Base-by-base conservation (phyloP, 345 rosid species). In the Mangifera indica region DNA sequence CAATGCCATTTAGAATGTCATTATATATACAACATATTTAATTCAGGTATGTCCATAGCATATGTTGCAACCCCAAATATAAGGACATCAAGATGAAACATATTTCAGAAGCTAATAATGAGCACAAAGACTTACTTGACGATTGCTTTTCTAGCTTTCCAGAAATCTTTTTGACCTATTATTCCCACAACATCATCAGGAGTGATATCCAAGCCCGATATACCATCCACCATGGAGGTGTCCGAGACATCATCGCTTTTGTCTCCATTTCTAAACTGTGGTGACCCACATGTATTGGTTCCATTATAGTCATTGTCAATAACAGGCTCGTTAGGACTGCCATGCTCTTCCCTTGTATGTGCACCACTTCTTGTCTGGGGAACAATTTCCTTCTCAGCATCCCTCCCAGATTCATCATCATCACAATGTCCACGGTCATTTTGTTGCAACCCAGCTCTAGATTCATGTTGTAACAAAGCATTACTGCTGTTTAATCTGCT, bases 111-210 rank as follows among this genome's bases (percentile, higher is more conserved):
- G 8, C 51, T 20, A 65, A 51, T 34, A 44, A 7, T 66, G 22
- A 58, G 72, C 45, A 49, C 5, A 14, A 15, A 66, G 10, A 76
- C 98, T 88, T 93, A 93, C 98, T 87, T 90, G 85, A 75, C 89
- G 82, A 93, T 91, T 10, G 87, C 87, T 81, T 78, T 87, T 81
- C 98, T 87, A 22, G 98, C 98, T 79, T 89, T 93, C 97, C 94
- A 93, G 77, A 93, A 93, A 81, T 72, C 91, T 76, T 87, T 90
- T 70, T 88, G 96, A 79, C 98, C 98, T 74, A 93, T 86, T 70
- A 84, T 74, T 78, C 89, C 97, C 49, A 91, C 98, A 61, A 91
- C 87, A 32, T 91, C 97, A 82, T 91, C 98, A 10, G 97, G 97
- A 66, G 92, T 82, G 32, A 90, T 60, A 74, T 85, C 93, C 67